Conservation (phyloP, 2,329 filamentous ascomycete species). For the Myriangium duriaei region DNA sequence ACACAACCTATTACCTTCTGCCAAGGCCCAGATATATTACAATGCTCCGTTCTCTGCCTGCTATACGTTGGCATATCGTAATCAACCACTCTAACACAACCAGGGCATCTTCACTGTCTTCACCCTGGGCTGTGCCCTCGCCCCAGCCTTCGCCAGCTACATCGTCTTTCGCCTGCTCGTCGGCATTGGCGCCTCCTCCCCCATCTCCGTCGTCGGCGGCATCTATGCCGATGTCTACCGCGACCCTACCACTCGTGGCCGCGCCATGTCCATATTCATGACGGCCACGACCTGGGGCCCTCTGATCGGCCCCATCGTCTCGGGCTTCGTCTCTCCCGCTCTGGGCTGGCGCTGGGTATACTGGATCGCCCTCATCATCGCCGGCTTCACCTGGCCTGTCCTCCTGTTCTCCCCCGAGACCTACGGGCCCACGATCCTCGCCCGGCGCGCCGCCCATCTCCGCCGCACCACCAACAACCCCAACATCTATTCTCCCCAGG, state of each 20-base stretch:
- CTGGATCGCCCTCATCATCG: slow-evolving; percentile 19
- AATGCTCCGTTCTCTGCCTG: too few relatives aligned
- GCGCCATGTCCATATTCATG: slow-evolving; percentile 53
- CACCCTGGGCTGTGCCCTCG: slow-evolving; percentile 32
- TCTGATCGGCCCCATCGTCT: slow-evolving; percentile 52
- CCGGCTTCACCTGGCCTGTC: slow-evolving; percentile 9
- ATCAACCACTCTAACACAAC: too few relatives aligned
- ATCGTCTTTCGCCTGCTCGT: slow-evolving; percentile 33
- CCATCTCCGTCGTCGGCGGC: slow-evolving; percentile 46
- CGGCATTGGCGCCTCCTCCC: slow-evolving; percentile 32
- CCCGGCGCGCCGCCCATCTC: slow-evolving; percentile 42
- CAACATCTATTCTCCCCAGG: slow-evolving; percentile 46
- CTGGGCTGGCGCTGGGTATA: slow-evolving; percentile 30
- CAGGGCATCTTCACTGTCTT: slow-evolving; percentile 30
- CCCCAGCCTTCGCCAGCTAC: slow-evolving; percentile 31
- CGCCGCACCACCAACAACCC: slow-evolving; percentile 42
- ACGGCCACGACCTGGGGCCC: slow-evolving; percentile 54
- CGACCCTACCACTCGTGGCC: slow-evolving; percentile 42
- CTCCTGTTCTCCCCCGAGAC: slow-evolving; percentile 35
- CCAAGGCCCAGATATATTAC: too few relatives aligned
- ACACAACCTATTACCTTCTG: too few relatives aligned
- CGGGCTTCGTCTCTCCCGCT: slow-evolving; percentile 48
- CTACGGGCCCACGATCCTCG: slow-evolving; percentile 24
- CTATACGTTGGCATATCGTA: too few relatives aligned
- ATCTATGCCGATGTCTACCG: slow-evolving; percentile 56